phyloP scores from a whole-genome alignment of 768 basidiomycete genomes.

The Mycena leptocephala region DNA sequence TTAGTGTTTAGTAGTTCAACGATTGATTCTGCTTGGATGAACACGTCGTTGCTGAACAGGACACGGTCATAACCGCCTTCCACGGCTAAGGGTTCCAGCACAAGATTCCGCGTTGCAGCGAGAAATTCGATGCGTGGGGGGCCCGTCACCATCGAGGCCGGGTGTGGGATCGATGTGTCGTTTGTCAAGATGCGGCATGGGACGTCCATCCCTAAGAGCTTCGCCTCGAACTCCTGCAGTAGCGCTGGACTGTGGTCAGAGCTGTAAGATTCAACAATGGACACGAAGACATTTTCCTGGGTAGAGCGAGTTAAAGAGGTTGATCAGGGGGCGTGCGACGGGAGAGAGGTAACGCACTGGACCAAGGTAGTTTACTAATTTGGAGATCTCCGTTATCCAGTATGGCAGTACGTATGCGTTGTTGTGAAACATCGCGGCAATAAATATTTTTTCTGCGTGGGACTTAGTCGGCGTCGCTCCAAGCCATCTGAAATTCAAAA shows the following conservation, averaged over 20 bases:
- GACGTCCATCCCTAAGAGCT: conserved; percentile 44
- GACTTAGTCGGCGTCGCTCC: not conserved
- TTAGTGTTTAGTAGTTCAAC: conserved; percentile 57
- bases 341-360: conserved; percentile 30
- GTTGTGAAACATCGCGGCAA: conserved; percentile 60
- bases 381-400: conserved; percentile 55
- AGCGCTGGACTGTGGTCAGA: conserved; percentile 49
- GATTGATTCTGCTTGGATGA: conserved; percentile 56
- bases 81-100: conserved; percentile 56
- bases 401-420: conserved; percentile 56
- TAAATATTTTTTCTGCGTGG: conserved; percentile 50
- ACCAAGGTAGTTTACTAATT: conserved; percentile 57
- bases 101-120: conserved; percentile 58
- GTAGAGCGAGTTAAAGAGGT: no score
- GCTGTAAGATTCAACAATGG: conserved; percentile 47
- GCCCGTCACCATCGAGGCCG: conserved; percentile 41
- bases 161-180: conserved; percentile 43
- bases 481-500: not conserved
- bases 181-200: conserved; percentile 47
- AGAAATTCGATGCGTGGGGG: conserved; percentile 56
- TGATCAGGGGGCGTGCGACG: no score
- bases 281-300: conserved; percentile 53
- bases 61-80: conserved; percentile 55
- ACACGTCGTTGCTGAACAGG: conserved; percentile 61
- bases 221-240: conserved; percentile 44